Evolutionary conservation across 2,329 filamentous ascomycete species (phyloP).

Genomic region (Exophiala sideris): DNA sequence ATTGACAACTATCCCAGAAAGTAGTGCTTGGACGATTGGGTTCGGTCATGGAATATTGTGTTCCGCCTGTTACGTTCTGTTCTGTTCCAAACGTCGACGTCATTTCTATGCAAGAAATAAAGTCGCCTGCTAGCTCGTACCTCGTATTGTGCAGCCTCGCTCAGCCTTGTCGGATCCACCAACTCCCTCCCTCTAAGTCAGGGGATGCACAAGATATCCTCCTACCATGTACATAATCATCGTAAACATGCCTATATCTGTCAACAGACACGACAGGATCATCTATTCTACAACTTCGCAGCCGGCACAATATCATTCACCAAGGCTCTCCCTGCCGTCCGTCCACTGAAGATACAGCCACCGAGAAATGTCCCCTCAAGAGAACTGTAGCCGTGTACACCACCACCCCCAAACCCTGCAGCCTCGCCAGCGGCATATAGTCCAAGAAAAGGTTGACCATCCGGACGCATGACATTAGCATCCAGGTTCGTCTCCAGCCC

Average conservation of each 20-base stretch:
- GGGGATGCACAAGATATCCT: too few relatives aligned
- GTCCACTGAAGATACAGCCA: slow-evolving; percentile 61
- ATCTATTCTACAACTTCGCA: neutral
- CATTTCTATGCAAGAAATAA: too few relatives aligned
- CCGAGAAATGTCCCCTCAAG: slow-evolving; percentile 62
- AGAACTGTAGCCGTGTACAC: slow-evolving; percentile 61
- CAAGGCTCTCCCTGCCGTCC: slow-evolving; percentile 55
- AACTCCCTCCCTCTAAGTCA: too few relatives aligned
- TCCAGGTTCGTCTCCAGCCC: slow-evolving; percentile 40
- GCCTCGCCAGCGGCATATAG: slow-evolving; percentile 20
- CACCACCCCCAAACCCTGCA: slow-evolving; percentile 50
- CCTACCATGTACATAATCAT: too few relatives aligned
- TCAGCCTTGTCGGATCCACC: too few relatives aligned
- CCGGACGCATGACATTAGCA: slow-evolving; percentile 36
- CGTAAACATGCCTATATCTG: neutral
- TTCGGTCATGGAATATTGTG: too few relatives aligned
- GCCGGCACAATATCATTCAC: neutral
- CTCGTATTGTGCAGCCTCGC: too few relatives aligned
- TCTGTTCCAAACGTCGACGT: too few relatives aligned
- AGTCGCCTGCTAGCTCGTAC: too few relatives aligned
- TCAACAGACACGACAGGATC: neutral
- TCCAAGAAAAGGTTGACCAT: slow-evolving; percentile 38
- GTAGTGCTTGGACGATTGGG: too few relatives aligned
- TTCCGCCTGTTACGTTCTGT: too few relatives aligned
- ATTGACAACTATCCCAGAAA: too few relatives aligned